Evolutionary conservation across 78 protist genomes (phyloP).

Genomic region (Dictyostelium intermedium): DNA sequence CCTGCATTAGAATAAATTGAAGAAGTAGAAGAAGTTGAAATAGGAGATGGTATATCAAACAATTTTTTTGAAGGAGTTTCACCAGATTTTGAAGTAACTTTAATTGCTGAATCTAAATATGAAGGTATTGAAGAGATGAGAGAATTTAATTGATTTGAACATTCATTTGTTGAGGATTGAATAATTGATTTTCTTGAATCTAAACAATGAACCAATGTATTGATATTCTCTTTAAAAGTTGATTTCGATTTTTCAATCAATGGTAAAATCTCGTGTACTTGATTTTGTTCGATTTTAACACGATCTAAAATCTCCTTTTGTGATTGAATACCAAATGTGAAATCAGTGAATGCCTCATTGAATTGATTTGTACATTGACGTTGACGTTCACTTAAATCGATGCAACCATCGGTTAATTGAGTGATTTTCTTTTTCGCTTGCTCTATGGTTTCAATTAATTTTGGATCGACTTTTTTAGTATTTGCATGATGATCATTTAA

Average conservation of each 20-base stretch:
- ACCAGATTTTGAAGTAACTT: background rate
- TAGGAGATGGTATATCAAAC: constrained; percentile 7
- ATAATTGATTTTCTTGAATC: background rate
- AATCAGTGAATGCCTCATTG: background rate
- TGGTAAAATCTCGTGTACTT: background rate
- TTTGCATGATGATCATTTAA: background rate
- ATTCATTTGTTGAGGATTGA: background rate
- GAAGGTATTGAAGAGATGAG: constrained; percentile 1
- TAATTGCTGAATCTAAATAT: background rate
- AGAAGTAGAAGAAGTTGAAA: background rate
- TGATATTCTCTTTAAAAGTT: background rate
- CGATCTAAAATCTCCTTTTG: background rate
- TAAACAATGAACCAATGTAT: background rate
- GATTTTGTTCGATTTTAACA: background rate
- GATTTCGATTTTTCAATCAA: background rate
- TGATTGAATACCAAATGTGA: background rate
- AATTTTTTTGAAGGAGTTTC: constrained; percentile 26
- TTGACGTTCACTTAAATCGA: background rate
- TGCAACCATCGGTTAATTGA: background rate
- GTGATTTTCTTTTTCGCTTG: background rate
- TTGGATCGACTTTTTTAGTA: background rate
- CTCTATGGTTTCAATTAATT: background rate
- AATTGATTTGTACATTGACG: background rate
- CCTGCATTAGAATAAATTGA: background rate
- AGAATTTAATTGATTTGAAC: background rate